A percentile compares a stretch with the other conserved stretches of the same genome.
These are phyloP conservation scores for Limnanthes douglasii DNA, from an alignment of 345 rosid genomes.

Conservation along the genomic window DNA sequence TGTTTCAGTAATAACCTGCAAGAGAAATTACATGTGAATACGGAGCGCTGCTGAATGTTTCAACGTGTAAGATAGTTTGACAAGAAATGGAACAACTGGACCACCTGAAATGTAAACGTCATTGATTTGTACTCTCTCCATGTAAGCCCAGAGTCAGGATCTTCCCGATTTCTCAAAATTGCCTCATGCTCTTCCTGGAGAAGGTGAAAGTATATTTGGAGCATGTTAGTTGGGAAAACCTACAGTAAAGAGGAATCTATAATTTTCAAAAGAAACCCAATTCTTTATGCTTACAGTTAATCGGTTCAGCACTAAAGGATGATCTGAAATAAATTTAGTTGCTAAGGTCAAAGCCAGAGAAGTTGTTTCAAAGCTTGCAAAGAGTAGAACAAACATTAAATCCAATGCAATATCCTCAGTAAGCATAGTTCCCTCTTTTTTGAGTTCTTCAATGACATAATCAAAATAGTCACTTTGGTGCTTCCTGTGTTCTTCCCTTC, in stretches of 20 bases:
- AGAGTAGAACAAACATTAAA: conserved; percentile 86
- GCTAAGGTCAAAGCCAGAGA: conserved; percentile 80
- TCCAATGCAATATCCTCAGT: conserved; percentile 84
- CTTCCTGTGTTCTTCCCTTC: conserved; percentile 39
- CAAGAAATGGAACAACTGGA: neutral
- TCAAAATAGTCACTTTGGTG: conserved; percentile 54
- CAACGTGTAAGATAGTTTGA: neutral
- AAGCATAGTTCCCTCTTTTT: conserved; percentile 63
- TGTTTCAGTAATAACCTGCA: conserved; percentile 16
- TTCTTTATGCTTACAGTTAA: conserved; percentile 15
- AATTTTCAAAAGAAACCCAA: neutral
- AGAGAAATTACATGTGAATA: neutral
- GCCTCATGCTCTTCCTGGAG: conserved; percentile 19
- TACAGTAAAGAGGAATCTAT: neutral
- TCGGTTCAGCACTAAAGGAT: conserved; percentile 50
- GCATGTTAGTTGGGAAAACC: neutral
- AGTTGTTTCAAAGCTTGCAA: conserved; percentile 98
- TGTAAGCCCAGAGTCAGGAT: conserved; percentile 18
- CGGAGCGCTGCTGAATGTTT: neutral
- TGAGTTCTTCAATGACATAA: conserved; percentile 70
- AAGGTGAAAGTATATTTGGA: neutral
- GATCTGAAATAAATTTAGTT: conserved; percentile 52
- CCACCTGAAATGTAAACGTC: conserved; percentile 44
- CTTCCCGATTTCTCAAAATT: conserved; percentile 7
- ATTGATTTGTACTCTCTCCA: conserved; percentile 56